Base-by-base conservation (phyloP, 2,329 filamentous ascomycete genomes). In the Blastomyces parvus region DNA sequence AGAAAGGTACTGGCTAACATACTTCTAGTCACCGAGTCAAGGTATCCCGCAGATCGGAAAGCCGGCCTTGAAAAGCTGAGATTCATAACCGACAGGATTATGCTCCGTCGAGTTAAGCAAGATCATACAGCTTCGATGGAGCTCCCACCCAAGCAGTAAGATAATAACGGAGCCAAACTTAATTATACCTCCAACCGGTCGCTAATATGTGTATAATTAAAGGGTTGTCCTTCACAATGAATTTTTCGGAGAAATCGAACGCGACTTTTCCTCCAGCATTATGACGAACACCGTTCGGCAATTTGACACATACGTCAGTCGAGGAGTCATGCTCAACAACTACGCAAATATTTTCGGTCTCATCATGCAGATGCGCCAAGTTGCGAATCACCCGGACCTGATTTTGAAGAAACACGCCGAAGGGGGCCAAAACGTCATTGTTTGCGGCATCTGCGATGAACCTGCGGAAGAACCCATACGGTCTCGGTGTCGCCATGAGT, bases 311-410 rank as follows among this genome's bases (percentile, higher is more conserved):
- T 99, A 97, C 68, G 94, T 97, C 46, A 88, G 91, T 22, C 90
- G 91, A 67, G 92, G 91, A 79, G 93, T 97, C 25, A 86, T 99
- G 76, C 83, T 99, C 65, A 91, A 97, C 81, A 96, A 97, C 73
- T 97, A 97, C 69, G 94, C 94, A 79, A 99, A 99, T 74, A 97
- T 99, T 67, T 99, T 99, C 71, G 93, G 92, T 72, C 83, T 99
- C 62, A 97, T 99, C 72, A 97, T 97, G 91, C 92, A 96, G 76
- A 97, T 99, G 93, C 88, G 94, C 62, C 94, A 99, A 78, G 90
- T 97, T 33, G 91, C 94, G 8, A 94, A 99, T 68, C 94, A 99
- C 73, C 94, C 94, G 0, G 94, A 99, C 77, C 78, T 99, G 44
- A 89, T 99, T 59, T 78, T 97, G 66, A 95, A 93, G 79, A 97